These are phyloP conservation scores for Paramarasmius palmivorus DNA, from an alignment of 1,284 basidiomycete genomes.

Conservation along the genomic window DNA sequence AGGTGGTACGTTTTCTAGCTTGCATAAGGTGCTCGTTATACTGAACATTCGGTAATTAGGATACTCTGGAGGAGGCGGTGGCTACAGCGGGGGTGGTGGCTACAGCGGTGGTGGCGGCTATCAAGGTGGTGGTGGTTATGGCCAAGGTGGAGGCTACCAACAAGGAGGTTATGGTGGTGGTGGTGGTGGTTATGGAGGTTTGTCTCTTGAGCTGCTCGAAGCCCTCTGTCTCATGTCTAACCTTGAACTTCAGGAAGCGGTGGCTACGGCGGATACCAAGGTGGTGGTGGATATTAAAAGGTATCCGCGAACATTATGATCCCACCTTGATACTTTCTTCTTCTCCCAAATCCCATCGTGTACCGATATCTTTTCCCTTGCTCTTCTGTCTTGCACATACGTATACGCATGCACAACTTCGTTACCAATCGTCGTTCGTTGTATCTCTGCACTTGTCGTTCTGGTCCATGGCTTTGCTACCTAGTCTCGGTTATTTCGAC, in stretches of 20 bases:
- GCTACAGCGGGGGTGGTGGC: constrained; percentile 35
- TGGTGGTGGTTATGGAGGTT: constrained; percentile 21
- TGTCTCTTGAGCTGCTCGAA: constrained; percentile 5
- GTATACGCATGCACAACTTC: constrained; percentile 24
- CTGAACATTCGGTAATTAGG: constrained; percentile 11
- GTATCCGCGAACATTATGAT: constrained; percentile 17
- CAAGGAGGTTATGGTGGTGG: constrained; percentile 25
- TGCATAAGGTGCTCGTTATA: background rate
- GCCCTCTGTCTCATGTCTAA: background rate
- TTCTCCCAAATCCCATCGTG: background rate
- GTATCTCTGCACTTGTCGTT: constrained; percentile 37
- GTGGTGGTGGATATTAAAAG: constrained; percentile 22
- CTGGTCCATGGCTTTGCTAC: constrained; percentile 35
- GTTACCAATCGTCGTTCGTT: constrained; percentile 24
- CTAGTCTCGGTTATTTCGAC: constrained; percentile 35
- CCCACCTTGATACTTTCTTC: background rate
- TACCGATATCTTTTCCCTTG: constrained; percentile 3
- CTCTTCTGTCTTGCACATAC: background rate
- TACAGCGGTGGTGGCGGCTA: constrained; percentile 33
- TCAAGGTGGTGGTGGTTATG: constrained; percentile 24
- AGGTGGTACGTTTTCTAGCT: constrained; percentile 23
- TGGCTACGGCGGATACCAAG: constrained; percentile 25
- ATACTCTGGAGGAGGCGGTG: constrained; percentile 30
- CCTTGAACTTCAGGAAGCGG: background rate
- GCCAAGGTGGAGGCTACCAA: constrained; percentile 29